Evolutionary conservation across 352 stramenopile species (phyloP).

Genomic region (Aphanomyces astaci): DNA sequence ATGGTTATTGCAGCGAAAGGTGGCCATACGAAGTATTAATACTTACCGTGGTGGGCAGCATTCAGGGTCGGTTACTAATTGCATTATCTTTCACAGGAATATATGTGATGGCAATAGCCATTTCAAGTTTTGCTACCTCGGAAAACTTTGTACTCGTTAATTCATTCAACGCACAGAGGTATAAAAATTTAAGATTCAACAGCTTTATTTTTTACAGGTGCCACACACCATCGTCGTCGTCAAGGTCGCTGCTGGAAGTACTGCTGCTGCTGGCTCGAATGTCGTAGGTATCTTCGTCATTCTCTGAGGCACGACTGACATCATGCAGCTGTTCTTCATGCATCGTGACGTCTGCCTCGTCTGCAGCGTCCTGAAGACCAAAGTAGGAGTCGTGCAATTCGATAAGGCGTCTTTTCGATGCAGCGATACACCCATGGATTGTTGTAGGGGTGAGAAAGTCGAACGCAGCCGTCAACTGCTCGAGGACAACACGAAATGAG

Average conservation of each 20-base stretch:
- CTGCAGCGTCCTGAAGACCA: background rate
- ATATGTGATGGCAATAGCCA: background rate
- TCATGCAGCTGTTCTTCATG: background rate
- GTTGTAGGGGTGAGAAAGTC: background rate
- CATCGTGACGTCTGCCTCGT: background rate
- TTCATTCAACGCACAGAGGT: no score
- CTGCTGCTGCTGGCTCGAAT: background rate
- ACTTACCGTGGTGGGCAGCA: background rate
- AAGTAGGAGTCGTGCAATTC: background rate
- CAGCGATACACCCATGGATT: background rate
- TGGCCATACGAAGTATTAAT: no score
- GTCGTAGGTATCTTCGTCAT: background rate
- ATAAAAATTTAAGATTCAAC: no score
- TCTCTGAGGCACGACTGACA: background rate
- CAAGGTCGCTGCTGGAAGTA: background rate
- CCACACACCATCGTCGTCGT: background rate
- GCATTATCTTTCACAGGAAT: background rate
- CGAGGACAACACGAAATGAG: constrained; percentile 2
- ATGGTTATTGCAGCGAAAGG: no score
- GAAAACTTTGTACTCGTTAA: no score
- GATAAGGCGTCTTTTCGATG: background rate
- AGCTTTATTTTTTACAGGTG: no score
- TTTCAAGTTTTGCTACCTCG: background rate
- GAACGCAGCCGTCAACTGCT: constrained; percentile 13
- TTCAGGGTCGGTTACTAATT: background rate